Base-by-base conservation (phyloP, 129 eudicot species). In the Silybum marianum region DNA sequence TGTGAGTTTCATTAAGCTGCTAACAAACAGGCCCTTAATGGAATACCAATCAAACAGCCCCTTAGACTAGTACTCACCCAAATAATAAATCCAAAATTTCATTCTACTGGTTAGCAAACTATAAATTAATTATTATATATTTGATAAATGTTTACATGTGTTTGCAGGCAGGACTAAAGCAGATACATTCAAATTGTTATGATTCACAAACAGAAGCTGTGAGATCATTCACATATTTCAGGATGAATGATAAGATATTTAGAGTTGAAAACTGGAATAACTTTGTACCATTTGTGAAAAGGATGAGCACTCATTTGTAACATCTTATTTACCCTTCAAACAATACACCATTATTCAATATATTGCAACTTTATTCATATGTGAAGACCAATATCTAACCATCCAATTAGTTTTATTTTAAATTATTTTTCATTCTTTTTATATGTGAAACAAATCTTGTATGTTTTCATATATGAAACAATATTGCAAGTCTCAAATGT, bases 241-340 rank as follows among this genome's bases (percentile, higher is more conserved):
- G 94, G 80, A 77, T 90, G 90, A 86, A 88, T 21, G 87, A 86
- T n/a, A 88, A 86, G 62, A 86, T 90, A 21, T 90, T 90, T 74
- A 84, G 89, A 78, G 88, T 83, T 72, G 91, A 88, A 79, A 90
- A 90, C 82, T 90, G 94, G 94, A 90, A 83, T 69, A 90, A 88
- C 84, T 90, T 90, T 84, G 91, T 86, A 24, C 94, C 90, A 18
- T 90, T 90, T 67, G 87, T 90, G 80, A 82, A 81, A 77, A 79
- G 75, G 85, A 90, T 90, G 94, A 81, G 86, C 74, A 80, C 88
- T 24, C 90, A 88, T 78, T 69, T 79, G 84, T 90, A 86, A 60
- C 74, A 60, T 83, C 67, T 18, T 69, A 32, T 4, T 36, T 38
- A 77, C 69, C 79, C 9, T 66, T 75, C 12, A 14, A 76, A 71